phyloP scores from a whole-genome alignment of 441 rosid genomes.

The Gossypium schwendimanii region DNA sequence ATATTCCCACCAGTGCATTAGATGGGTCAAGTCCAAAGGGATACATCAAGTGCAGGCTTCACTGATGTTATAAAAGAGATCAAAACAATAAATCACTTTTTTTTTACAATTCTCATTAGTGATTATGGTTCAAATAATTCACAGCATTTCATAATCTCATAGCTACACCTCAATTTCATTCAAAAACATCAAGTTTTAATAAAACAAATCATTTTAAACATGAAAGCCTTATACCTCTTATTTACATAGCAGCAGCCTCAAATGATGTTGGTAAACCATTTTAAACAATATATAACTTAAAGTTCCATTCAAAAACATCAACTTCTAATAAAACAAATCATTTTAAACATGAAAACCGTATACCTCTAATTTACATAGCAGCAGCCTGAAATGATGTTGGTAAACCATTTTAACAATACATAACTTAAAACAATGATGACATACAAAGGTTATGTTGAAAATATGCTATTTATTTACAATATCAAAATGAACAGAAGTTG shows the following conservation, averaged over 20 bases:
- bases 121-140: not conserved
- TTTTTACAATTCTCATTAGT: not conserved
- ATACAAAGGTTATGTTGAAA: not conserved
- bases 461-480: not conserved
- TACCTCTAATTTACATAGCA: not conserved
- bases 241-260: not conserved
- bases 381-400: not conserved
- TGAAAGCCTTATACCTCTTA: not conserved
- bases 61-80: not conserved
- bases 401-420: not conserved
- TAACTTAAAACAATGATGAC: not conserved
- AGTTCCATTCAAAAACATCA: not conserved
- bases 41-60: not conserved
- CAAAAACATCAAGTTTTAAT: not conserved
- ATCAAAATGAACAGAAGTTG: not conserved
- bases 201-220: not conserved
- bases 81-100: not conserved
- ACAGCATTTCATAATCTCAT: not conserved
- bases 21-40: not conserved
- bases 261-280: not conserved
- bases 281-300: not conserved
- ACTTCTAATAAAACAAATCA: not conserved
- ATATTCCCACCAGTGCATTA: not conserved
- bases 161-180: not conserved
- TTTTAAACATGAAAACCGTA: not conserved